Conservation (phyloP, 164 flowering plant species). For the Chimonanthus salicifolius region DNA sequence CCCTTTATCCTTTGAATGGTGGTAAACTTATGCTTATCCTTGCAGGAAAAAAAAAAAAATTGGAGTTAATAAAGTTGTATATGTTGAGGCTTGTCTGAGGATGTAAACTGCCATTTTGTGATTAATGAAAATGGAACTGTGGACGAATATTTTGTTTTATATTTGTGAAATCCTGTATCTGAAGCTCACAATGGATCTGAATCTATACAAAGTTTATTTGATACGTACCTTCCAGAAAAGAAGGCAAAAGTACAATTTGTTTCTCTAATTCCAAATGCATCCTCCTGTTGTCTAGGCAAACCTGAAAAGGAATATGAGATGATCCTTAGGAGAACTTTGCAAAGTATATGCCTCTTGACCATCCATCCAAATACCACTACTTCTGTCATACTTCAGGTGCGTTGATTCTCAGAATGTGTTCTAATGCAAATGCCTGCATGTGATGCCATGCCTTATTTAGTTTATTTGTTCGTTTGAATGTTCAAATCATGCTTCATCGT, state of each 20-base stretch:
- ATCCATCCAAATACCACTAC: constrained; percentile 89
- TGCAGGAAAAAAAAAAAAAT: too few relatives aligned
- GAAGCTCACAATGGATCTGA: not conserved
- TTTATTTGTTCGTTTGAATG: not conserved
- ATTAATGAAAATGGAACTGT: too few relatives aligned
- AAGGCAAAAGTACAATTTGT: not conserved
- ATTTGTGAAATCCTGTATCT: not conserved
- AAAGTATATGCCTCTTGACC: constrained; percentile 72
- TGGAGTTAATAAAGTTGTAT: too few relatives aligned
- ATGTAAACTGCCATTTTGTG: too few relatives aligned
- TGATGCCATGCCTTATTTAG: not conserved
- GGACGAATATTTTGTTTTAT: too few relatives aligned
- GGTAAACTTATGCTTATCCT: too few relatives aligned
- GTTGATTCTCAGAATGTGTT: not conserved
- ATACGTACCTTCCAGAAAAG: not conserved
- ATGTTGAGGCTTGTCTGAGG: too few relatives aligned
- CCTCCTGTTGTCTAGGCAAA: constrained; percentile 46
- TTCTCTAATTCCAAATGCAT: constrained; percentile 1
- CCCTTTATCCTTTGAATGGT: too few relatives aligned
- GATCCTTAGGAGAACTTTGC: constrained; percentile 75
- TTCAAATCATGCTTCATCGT: too few relatives aligned
- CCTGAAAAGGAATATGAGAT: constrained; percentile 85
- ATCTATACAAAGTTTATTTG: not conserved
- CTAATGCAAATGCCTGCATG: not conserved
- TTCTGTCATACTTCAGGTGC: constrained; percentile 77